Conservation (phyloP, 2,329 filamentous ascomycete species). For the Emergomyces africanus region DNA sequence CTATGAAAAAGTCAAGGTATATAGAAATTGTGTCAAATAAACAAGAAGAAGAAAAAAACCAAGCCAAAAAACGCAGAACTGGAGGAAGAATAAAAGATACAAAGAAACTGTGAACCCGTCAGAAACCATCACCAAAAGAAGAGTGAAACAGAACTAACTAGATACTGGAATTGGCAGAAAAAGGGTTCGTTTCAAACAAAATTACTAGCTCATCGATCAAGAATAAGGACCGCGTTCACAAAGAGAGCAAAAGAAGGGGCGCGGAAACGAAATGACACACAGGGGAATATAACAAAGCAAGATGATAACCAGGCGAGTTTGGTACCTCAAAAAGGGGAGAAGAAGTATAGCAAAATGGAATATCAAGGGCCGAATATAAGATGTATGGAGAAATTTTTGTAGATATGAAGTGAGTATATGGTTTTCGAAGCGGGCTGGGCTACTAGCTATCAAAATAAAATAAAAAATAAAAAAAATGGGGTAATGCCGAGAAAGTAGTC, state of each 20-base stretch:
- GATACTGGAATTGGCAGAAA: background rate
- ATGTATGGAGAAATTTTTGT: background rate
- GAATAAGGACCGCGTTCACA: background rate
- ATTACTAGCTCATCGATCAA: background rate
- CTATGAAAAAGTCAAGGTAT: background rate
- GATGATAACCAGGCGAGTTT: background rate
- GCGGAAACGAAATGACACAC: background rate
- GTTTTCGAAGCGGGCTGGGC: background rate
- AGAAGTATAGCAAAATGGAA: background rate
- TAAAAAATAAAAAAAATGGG: no score
- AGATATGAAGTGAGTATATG: background rate
- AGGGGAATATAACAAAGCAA: conserved; percentile 1
- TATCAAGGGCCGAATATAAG: background rate
- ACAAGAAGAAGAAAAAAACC: background rate
- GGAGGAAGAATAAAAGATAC: background rate
- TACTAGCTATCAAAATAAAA: background rate
- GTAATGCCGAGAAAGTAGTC: background rate
- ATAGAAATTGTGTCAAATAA: background rate
- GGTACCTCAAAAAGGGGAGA: background rate
- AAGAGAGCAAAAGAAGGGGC: background rate
- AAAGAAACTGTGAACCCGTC: background rate
- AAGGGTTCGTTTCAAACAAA: background rate
- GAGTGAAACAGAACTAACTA: background rate
- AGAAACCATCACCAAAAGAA: background rate
- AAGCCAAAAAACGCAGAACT: background rate